These are phyloP conservation scores for Pseudogymnoascus sp. DNA, from an alignment of 2,329 filamentous ascomycete species.

Conservation along the genomic window DNA sequence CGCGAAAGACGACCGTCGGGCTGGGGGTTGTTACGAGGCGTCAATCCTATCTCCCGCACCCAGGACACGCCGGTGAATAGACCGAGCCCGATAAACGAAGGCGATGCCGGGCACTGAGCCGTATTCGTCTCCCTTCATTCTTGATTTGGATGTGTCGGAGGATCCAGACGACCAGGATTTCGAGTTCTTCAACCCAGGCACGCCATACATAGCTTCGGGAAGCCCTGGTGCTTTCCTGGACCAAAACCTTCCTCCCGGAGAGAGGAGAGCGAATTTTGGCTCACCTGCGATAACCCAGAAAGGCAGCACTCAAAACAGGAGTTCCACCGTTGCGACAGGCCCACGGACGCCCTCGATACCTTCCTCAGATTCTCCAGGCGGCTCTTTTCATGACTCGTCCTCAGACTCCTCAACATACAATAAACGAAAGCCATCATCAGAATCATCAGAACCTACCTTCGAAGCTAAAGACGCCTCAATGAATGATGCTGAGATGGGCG, in stretches of 20 bases:
- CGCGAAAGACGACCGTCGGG: not conserved
- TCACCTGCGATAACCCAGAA: slow-evolving; percentile 26
- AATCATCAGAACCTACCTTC: slow-evolving; percentile 40
- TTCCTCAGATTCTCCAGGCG: slow-evolving; percentile 28
- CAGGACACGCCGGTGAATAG: slow-evolving; percentile 10
- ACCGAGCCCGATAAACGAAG: slow-evolving; percentile 12
- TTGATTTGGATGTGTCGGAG: slow-evolving; percentile 33
- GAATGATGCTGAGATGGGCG: slow-evolving; percentile 37
- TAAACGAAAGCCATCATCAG: slow-evolving; percentile 42
- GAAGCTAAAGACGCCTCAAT: slow-evolving; percentile 40
- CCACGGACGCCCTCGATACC: slow-evolving; percentile 25
- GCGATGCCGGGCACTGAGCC: slow-evolving; percentile 13
- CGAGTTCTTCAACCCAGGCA: slow-evolving; percentile 34
- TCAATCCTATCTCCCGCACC: not conserved
- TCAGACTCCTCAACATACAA: slow-evolving; percentile 46
- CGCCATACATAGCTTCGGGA: slow-evolving; percentile 27
- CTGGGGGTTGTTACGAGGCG: slow-evolving; percentile 5
- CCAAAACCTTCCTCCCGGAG: slow-evolving; percentile 26
- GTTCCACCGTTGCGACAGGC: slow-evolving; percentile 22
- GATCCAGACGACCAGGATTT: slow-evolving; percentile 32
- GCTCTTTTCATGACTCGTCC: slow-evolving; percentile 44
- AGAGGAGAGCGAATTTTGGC: slow-evolving; percentile 24
- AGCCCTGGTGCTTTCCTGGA: slow-evolving; percentile 29
- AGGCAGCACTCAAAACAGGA: slow-evolving; percentile 21
- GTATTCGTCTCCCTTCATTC: slow-evolving; percentile 29